Percentiles rank a stretch among this genome's conserved stretches.
Conservation (phyloP, 768 basidiomycete genomes). For the Auriscalpium vulgare region DNA sequence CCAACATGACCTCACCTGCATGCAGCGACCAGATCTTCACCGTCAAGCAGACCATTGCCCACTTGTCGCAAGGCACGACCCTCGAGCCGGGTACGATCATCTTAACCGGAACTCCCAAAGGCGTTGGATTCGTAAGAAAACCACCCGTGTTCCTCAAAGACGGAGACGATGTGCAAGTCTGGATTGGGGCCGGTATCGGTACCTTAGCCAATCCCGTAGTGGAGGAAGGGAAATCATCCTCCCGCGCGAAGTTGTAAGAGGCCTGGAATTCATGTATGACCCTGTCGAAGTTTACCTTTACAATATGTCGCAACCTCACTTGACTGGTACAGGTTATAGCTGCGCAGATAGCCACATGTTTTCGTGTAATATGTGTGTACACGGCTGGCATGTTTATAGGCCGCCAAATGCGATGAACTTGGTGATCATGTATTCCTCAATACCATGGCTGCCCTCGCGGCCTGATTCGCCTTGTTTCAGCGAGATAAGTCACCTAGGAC, state of each 20-base stretch:
- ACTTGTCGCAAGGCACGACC: constrained; percentile 80
- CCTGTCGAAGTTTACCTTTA: not conserved
- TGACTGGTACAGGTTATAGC: not conserved
- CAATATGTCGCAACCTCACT: not conserved
- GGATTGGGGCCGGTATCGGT: constrained; percentile 68
- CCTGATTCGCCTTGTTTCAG: constrained; percentile 30
- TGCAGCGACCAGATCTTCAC: constrained; percentile 74
- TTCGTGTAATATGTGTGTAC: not conserved
- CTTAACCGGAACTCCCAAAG: constrained; percentile 76
- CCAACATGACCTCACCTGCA: not conserved
- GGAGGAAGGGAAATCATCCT: constrained; percentile 42
- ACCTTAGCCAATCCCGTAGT: constrained; percentile 72
- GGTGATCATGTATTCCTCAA: constrained; percentile 80
- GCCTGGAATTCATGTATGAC: not conserved
- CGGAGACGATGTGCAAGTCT: constrained; percentile 64
- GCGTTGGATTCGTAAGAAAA: constrained; percentile 71
- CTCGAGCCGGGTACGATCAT: constrained; percentile 77
- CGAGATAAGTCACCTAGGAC: constrained; percentile 4
- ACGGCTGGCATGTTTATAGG: constrained; percentile 23
- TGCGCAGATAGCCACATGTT: not conserved
- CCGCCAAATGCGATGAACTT: constrained; percentile 82
- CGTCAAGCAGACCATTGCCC: constrained; percentile 68
- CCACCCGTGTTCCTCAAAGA: constrained; percentile 64
- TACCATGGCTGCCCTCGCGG: constrained; percentile 83
- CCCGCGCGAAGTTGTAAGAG: constrained; percentile 33